Percentiles rank a stretch among this genome's conserved stretches.
These are phyloP conservation scores for Veloporphyrellus conicus DNA, from an alignment of 1,284 basidiomycete genomes.

Conservation along the genomic window DNA sequence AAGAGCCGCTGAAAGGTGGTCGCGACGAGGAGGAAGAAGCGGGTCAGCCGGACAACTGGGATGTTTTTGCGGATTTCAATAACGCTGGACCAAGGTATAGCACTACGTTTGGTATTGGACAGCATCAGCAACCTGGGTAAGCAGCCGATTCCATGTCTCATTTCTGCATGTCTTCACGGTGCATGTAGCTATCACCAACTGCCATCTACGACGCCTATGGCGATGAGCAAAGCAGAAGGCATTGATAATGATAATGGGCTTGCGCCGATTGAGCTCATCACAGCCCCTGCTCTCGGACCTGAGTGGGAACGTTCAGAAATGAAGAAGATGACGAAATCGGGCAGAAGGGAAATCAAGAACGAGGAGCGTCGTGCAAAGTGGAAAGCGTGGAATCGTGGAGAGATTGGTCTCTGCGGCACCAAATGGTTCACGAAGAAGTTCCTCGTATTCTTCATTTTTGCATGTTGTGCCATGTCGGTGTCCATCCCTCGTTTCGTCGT, in stretches of 20 bases:
- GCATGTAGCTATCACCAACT: conserved; percentile 52
- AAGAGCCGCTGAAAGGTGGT: conserved; percentile 71
- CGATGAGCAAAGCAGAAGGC: conserved; percentile 28
- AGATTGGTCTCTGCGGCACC: conserved; percentile 68
- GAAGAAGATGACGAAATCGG: conserved; percentile 67
- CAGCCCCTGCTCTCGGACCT: conserved; percentile 80
- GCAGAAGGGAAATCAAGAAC: conserved; percentile 53
- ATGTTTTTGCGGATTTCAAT: conserved; percentile 90
- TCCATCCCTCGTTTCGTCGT: background rate
- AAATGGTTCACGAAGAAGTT: conserved; percentile 68
- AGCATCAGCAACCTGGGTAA: conserved; percentile 37
- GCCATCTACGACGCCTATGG: conserved; percentile 37
- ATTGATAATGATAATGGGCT: conserved; percentile 31
- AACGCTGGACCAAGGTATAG: conserved; percentile 81
- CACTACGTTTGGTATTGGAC: conserved; percentile 45
- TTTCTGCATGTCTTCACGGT: conserved; percentile 5
- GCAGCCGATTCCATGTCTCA: conserved; percentile 11
- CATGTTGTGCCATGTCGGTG: conserved; percentile 60
- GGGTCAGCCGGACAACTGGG: conserved; percentile 57
- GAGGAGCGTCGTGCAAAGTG: conserved; percentile 56
- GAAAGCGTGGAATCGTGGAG: conserved; percentile 68
- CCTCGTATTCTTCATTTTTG: conserved; percentile 66
- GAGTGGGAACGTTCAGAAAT: conserved; percentile 82
- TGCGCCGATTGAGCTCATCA: conserved; percentile 73
- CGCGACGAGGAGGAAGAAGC: conserved; percentile 52